Conservation (phyloP, 164 flowering plant species). For the Taxillus chinensis region DNA sequence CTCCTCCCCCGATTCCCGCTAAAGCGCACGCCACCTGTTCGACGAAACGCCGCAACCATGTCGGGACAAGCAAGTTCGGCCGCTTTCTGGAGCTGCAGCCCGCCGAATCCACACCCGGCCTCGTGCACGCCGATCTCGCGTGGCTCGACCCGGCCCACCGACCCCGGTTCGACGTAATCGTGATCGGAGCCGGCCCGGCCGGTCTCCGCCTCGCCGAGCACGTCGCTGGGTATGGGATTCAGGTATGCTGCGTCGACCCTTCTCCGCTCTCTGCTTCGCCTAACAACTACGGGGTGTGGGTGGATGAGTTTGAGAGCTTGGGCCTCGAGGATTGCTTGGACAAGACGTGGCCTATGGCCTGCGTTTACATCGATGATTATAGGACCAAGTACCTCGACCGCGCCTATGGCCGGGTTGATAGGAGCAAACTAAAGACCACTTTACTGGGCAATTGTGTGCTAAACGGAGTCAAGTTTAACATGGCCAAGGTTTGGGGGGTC, state of each 20-base stretch:
- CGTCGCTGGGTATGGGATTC: slow-evolving; percentile 40
- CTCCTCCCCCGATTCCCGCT: slow-evolving; percentile 5
- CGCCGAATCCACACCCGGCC: slow-evolving; percentile 31
- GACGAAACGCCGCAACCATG: slow-evolving; percentile 11
- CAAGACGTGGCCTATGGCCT: slow-evolving; percentile 53
- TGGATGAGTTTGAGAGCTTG: slow-evolving; percentile 57
- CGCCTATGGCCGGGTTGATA: slow-evolving; percentile 49
- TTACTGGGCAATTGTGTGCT: slow-evolving; percentile 33
- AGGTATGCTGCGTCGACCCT: slow-evolving; percentile 68
- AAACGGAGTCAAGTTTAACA: slow-evolving; percentile 44
- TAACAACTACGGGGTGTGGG: slow-evolving; percentile 81
- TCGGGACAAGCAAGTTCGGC: slow-evolving; percentile 23
- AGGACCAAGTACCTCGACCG: slow-evolving; percentile 49
- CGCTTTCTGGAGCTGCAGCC: slow-evolving; percentile 59
- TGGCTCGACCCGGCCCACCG: slow-evolving; percentile 23
- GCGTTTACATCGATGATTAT: slow-evolving; percentile 37
- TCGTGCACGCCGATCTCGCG: slow-evolving; percentile 32
- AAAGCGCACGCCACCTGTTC: slow-evolving; percentile 8
- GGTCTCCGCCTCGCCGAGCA: slow-evolving; percentile 69
- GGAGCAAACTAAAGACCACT: slow-evolving; percentile 37
- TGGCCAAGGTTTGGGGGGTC: slow-evolving; percentile 58
- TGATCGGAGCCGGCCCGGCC: slow-evolving; percentile 70
- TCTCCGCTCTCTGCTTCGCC: slow-evolving; percentile 64
- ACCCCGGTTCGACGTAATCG: slow-evolving; percentile 37
- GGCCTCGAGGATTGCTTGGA: slow-evolving; percentile 53